These are phyloP conservation scores for Chionographis japonica DNA, from an alignment of 106 monocot genomes.

Conservation along the genomic window DNA sequence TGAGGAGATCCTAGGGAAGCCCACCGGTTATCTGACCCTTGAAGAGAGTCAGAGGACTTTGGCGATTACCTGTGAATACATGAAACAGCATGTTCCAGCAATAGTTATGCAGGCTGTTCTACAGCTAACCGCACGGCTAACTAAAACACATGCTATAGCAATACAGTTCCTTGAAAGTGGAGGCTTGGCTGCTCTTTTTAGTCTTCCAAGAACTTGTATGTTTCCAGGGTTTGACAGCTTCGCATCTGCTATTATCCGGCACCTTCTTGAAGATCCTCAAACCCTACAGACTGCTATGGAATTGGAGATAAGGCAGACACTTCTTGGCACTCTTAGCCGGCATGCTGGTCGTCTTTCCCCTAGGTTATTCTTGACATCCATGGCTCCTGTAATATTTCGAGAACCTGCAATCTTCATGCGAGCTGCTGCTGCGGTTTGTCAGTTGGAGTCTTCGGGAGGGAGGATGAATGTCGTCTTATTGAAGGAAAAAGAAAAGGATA, in stretches of 20 bases:
- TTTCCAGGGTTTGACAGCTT: conserved; percentile 79
- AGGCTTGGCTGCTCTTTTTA: conserved; percentile 51
- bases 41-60: conserved; percentile 50
- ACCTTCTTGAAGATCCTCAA: conserved; percentile 79
- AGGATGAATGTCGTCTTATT: conserved; percentile 42
- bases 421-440: conserved; percentile 63
- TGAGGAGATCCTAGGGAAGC: conserved; percentile 51
- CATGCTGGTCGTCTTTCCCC: conserved; percentile 46
- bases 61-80: conserved; percentile 40
- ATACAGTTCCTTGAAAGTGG: conserved; percentile 60
- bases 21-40: conserved; percentile 56
- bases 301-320: conserved; percentile 62
- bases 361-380: conserved; percentile 49
- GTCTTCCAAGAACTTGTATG: conserved; percentile 44
- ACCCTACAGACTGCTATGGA: conserved; percentile 84
- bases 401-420: conserved; percentile 65
- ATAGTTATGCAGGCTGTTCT: conserved; percentile 64
- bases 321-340: conserved; percentile 34
- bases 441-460: conserved; percentile 61
- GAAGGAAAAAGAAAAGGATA: conserved; percentile 71
- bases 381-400: conserved; percentile 76
- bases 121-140: conserved; percentile 63
- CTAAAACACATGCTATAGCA: conserved; percentile 60
- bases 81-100: conserved; percentile 57
- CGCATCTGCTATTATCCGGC: conserved; percentile 62